Conservation (phyloP, 306 rosid genomes). For the Pachyrhizus erosus region DNA sequence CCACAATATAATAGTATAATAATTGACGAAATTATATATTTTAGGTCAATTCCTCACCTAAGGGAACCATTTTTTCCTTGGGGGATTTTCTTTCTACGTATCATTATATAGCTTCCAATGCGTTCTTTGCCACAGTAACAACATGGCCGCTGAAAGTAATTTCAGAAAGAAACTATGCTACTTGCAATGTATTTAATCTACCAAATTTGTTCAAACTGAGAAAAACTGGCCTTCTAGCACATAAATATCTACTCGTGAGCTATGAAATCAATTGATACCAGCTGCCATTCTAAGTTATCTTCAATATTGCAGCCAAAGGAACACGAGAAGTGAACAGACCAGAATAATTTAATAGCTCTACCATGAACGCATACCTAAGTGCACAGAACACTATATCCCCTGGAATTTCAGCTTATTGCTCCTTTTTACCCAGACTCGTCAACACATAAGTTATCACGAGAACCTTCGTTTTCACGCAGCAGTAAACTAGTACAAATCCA, state of each 20-base stretch:
- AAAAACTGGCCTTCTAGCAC: not conserved
- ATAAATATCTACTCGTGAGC: not conserved
- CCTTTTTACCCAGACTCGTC: not conserved
- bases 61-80: not conserved
- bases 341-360: not conserved
- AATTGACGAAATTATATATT: not conserved
- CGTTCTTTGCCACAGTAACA: not conserved
- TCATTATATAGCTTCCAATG: not conserved
- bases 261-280: not conserved
- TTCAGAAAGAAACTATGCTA: not conserved
- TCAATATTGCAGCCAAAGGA: slow-evolving; percentile 15
- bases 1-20: not conserved
- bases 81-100: not conserved
- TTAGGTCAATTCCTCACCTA: not conserved
- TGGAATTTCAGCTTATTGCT: not conserved
- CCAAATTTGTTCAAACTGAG: slow-evolving; percentile 3
- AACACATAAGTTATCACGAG: not conserved
- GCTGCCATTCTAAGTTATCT: slow-evolving; percentile 11
- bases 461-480: not conserved
- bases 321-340: not conserved
- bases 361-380: not conserved
- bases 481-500: slow-evolving; percentile 6
- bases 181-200: slow-evolving; percentile 11
- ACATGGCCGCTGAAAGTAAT: not conserved
- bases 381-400: not conserved